Base-by-base conservation (phyloP, 345 rosid species). In the Rhizophora apiculata region DNA sequence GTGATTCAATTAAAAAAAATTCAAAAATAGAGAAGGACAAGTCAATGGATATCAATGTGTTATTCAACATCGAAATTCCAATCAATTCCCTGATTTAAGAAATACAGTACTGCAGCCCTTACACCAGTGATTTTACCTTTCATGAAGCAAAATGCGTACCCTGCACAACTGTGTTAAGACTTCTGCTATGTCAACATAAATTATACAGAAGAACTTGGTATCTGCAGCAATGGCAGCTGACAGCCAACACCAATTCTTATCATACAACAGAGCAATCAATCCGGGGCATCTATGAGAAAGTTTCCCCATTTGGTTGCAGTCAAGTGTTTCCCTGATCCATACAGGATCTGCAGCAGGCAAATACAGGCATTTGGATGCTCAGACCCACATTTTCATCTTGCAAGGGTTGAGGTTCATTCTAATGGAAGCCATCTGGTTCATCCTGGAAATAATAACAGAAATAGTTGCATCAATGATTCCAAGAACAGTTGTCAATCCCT, bases 91-190 rank as follows among this genome's bases (percentile, higher is more conserved):
- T 78, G 82, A 80, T 75, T 76, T 76, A 84, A 84, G 65, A 82
- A 84, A 84, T 91, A 91, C 97, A 82, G 79, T 69, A 76, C 85
- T 76, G 76, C 89, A 81, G 86, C 87, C 80, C 82, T 84, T 80
- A 77, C 89, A 89, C 53, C 66, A 83, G 84, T 80, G 74, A 79
- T 78, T 65, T 73, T 54, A 63, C 71, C 78, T 72, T 70, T 74
- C 74, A 74, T 69, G 54, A 53, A 58, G 67, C 82, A 77, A 76
- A 56, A 72, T 57, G 73, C 51, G 60, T 72, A 72, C 74, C 76
- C 80, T 58, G 71, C 84, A 78, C 82, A 82, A 85, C 76, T 75
- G 77, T 72, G 68, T 63, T 55, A 54, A 65, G 65, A 57, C 62
- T 70, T 67, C 70, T 71, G 68, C 64, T 37, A 56, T 46, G 52